Base-by-base conservation (phyloP, 768 basidiomycete genomes). In the Lactifluus volemus region DNA sequence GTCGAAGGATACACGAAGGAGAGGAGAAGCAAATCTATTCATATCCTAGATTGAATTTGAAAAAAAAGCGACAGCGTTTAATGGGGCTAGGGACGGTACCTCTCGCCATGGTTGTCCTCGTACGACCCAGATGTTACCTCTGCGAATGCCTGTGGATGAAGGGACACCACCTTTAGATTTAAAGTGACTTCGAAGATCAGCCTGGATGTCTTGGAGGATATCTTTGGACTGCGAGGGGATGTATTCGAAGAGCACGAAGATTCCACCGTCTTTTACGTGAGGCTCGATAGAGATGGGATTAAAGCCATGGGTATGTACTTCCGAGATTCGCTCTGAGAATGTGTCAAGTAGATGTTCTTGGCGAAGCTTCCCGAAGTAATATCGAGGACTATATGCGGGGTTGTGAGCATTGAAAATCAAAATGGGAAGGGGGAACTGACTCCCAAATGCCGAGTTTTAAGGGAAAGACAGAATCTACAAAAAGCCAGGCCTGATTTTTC, bases 101-200 rank as follows among this genome's bases (percentile, higher is more conserved):
- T 95, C 92, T 68, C 77, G 75, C 89, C 89, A 95, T 0, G 92
- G 92, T 5, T 74, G 76, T 1, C 92, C 91, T 71, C 79, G 82
- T 39, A 92, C 89, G 19, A 87, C 69, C 88, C 89, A 91, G 12
- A 85, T 72, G 58, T 75, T 76, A 3, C 83, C 83, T 44, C 71
- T 68, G 10, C 70, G 70, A 8, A 83, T 38, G 3, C 86, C 84
- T 17, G 73, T 65, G 84, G 87, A 92, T 4, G 84, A 83, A 10
- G 82, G 83, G 45, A 86, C 70, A 4, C 82, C 83, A 1, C 84
- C 86, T 44, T 79, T 70, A 49, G 79, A 73, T 32, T 69, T 68
- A 0, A 75, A 72, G 63, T 79, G 74, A 11, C 75, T 72, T 54
- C 75, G 74, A 1, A 89, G 68, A 21, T 77, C 73, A 2, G 72